Conservation (phyloP, 805 yeast species). For the Saturnispora gosingensis region DNA sequence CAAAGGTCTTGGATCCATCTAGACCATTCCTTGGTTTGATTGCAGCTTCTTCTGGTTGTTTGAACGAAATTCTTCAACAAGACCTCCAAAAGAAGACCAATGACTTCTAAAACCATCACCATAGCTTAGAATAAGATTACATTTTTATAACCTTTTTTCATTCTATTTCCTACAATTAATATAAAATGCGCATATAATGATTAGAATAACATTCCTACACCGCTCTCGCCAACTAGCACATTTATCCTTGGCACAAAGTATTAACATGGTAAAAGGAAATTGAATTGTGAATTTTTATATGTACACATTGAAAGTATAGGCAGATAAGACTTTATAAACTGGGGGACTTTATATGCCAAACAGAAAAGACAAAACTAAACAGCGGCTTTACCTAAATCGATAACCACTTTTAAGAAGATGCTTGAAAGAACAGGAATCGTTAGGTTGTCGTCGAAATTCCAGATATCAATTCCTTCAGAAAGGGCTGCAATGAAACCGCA, state of each 20-base stretch:
- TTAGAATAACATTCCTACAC: not conserved
- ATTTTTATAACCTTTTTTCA: not conserved
- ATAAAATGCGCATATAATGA: not conserved
- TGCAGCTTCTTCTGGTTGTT: conserved; percentile 84
- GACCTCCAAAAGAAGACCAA: conserved; percentile 24
- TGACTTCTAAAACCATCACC: conserved; percentile 22
- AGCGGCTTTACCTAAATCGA: conserved; percentile 13
- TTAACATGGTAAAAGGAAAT: not conserved
- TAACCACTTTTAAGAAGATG: conserved; percentile 35
- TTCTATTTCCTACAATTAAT: not conserved
- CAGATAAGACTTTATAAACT: not conserved
- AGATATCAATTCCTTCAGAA: conserved; percentile 75
- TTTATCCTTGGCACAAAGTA: not conserved
- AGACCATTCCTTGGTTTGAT: conserved; percentile 93
- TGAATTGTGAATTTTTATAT: not conserved
- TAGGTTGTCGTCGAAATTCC: conserved; percentile 80
- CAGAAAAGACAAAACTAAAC: not conserved
- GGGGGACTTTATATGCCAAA: not conserved
- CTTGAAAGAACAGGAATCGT: conserved; percentile 89
- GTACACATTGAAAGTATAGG: not conserved
- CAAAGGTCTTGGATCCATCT: conserved; percentile 94
- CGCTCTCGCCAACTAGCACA: not conserved
- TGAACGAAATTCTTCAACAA: conserved; percentile 52
- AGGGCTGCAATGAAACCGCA: conserved; percentile 79
- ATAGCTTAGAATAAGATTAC: not conserved